A percentile compares a stretch with the other conserved stretches of the same genome.
Conservation (phyloP, 2,329 filamentous ascomycete genomes). For the Graphiopsis chlorocephala region DNA sequence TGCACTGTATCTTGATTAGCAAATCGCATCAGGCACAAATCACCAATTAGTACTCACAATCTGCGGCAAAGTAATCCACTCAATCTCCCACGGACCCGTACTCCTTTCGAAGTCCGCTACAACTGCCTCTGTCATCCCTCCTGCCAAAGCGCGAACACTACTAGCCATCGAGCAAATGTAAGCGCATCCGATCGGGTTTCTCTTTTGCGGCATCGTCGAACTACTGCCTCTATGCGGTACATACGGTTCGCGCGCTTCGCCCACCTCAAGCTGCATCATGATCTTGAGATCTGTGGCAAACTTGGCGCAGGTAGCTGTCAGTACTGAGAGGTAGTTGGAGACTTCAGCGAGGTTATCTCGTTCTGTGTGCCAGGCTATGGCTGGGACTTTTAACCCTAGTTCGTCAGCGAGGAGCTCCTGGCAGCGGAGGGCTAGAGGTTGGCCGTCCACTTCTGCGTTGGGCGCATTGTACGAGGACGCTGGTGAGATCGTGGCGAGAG, state of each 20-base stretch:
- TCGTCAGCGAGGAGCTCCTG: not conserved
- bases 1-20: not conserved
- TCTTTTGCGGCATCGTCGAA: not conserved
- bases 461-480: not conserved
- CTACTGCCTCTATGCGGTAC: slow-evolving; percentile 41
- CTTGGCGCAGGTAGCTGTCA: slow-evolving; percentile 32
- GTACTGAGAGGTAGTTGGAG: slow-evolving; percentile 25
- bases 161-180: not conserved
- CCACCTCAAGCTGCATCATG: slow-evolving; percentile 32
- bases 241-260: slow-evolving; percentile 37
- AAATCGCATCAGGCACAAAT: not conserved
- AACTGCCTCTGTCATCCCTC: not conserved
- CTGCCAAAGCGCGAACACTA: not conserved
- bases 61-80: not conserved
- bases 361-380: not conserved
- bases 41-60: not conserved
- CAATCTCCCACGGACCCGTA: not conserved
- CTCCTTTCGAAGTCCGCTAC: not conserved
- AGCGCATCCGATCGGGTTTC: not conserved
- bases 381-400: not conserved
- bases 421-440: not conserved
- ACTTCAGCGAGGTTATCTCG: slow-evolving; percentile 28
- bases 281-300: slow-evolving; percentile 32
- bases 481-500: not conserved
- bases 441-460: not conserved